Percentiles rank a stretch among this genome's conserved stretches.
Evolutionary conservation across 2,329 filamentous ascomycete genomes (phyloP).

Genomic region (Zalaria obscura): DNA sequence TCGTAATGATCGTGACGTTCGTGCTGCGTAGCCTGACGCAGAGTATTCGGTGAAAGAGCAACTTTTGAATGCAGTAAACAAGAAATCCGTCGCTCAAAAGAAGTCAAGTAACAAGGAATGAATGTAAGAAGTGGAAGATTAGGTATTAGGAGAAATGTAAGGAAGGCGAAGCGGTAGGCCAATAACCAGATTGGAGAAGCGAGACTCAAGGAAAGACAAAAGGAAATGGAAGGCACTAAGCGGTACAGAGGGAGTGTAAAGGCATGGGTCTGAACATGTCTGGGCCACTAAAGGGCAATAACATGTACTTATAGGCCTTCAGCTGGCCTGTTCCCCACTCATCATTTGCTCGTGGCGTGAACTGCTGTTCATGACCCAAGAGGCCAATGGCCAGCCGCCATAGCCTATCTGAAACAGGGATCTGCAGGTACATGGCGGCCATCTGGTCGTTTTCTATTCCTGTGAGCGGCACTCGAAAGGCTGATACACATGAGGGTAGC

Average conservation of each 20-base stretch:
- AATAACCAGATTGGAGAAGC: conserved; percentile 15
- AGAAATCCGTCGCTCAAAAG: conserved; percentile 4
- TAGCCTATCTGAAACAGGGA: conserved; percentile 3
- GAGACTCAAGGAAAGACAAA: conserved; percentile 14
- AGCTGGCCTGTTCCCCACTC: conserved; percentile 3
- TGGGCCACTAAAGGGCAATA: conserved; percentile 2
- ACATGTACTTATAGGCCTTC: conserved; percentile 9
- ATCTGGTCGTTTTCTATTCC: neutral
- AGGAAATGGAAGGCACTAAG: conserved; percentile 7
- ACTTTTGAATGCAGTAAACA: neutral
- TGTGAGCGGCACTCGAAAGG: conserved; percentile 6
- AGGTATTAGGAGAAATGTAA: neutral
- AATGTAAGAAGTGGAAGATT: conserved; percentile 4
- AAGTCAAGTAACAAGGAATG: conserved; percentile 9
- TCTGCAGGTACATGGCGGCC: neutral
- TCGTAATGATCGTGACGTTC: conserved; percentile 4
- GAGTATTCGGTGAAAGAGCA: neutral
- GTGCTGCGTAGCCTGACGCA: neutral
- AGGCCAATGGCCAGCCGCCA: conserved; percentile 1
- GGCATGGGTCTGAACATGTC: conserved; percentile 2
- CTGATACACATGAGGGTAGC: conserved; percentile 5
- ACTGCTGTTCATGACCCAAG: neutral
- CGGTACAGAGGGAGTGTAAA: conserved; percentile 4
- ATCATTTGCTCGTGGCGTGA: neutral
- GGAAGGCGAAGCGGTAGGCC: neutral